phyloP scores from a whole-genome alignment of 441 rosid genomes.

The Codiaeum variegatum region DNA sequence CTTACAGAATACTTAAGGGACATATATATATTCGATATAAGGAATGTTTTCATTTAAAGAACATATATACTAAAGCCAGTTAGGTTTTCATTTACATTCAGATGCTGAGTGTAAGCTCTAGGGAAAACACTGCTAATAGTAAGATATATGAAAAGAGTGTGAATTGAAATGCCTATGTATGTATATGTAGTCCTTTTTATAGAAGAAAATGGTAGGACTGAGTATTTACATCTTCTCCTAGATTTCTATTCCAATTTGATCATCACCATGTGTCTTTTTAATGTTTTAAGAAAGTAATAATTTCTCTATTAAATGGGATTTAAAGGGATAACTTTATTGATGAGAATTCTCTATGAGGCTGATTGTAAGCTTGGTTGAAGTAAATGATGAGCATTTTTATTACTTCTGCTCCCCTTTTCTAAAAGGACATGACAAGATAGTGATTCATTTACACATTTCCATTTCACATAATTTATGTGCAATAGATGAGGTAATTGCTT shows the following conservation, averaged over 20 bases:
- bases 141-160: slow-evolving; percentile 16
- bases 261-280: not conserved
- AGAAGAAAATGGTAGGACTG: not conserved
- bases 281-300: no score
- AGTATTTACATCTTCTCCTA: not conserved
- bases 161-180: not conserved
- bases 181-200: not conserved
- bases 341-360: not conserved
- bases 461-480: slow-evolving; percentile 66
- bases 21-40: no score
- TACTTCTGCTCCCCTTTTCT: not conserved
- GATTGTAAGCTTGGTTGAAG: not conserved
- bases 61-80: no score
- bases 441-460: slow-evolving; percentile 10
- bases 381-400: not conserved
- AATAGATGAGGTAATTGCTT: slow-evolving; percentile 69
- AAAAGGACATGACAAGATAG: not conserved
- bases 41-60: no score
- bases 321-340: not conserved
- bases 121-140: no score
- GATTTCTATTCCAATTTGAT: not conserved
- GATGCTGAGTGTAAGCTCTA: no score
- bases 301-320: not conserved
- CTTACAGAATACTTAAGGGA: no score
- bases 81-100: no score